A percentile compares a stretch with the other conserved stretches of the same genome.
Evolutionary conservation across 2,329 filamentous ascomycete species (phyloP).

Genomic region (Fusarium sp.): DNA sequence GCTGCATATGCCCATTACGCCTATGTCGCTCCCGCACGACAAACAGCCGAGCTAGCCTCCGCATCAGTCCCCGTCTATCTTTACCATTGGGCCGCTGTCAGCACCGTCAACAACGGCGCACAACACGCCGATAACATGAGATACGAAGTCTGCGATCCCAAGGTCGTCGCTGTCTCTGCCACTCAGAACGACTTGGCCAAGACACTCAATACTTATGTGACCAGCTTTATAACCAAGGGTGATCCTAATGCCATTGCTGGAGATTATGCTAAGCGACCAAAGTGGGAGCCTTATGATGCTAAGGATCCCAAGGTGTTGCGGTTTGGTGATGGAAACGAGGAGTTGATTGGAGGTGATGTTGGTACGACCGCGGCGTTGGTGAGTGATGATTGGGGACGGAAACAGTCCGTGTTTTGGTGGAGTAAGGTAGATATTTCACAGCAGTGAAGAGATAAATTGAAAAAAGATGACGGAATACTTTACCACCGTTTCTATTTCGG

Average conservation of each 20-base stretch:
- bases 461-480: no score
- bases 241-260: conserved; percentile 58
- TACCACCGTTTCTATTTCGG: no score
- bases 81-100: conserved; percentile 62
- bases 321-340: conserved; percentile 63
- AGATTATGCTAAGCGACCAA: conserved; percentile 46
- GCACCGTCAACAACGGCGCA: conserved; percentile 60
- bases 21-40: conserved; percentile 66
- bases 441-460: conserved; percentile 35
- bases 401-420: conserved; percentile 65
- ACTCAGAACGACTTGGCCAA: conserved; percentile 60
- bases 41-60: conserved; percentile 58
- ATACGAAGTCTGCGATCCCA: conserved; percentile 61
- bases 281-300: conserved; percentile 55
- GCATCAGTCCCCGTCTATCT: conserved; percentile 40
- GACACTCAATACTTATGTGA: conserved; percentile 62
- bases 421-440: conserved; percentile 57
- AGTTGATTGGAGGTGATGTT: conserved; percentile 60
- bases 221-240: conserved; percentile 63
- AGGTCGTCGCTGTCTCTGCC: conserved; percentile 53
- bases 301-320: conserved; percentile 55
- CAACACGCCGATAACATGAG: conserved; percentile 64
- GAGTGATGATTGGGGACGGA: conserved; percentile 58
- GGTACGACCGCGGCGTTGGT: conserved; percentile 57
- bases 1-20: conserved; percentile 69